Evolutionary conservation across 2,329 filamentous ascomycete genomes (phyloP).

Genomic region (Aspergillus chevalieri): DNA sequence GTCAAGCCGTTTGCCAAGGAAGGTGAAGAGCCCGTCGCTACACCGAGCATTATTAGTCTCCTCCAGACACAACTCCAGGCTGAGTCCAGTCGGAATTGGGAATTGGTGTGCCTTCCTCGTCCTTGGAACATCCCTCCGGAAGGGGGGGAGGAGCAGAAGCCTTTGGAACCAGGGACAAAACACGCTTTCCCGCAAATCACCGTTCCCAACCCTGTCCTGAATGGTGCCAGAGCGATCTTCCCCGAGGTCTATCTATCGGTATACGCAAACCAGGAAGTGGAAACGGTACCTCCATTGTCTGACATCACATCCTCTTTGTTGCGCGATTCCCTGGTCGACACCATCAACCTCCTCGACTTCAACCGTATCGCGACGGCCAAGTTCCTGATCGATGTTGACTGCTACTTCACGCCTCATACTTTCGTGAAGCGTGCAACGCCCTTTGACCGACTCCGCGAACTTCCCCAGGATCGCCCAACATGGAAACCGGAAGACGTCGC

Average conservation of each 20-base stretch:
- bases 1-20: conserved; percentile 74
- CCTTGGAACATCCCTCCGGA: conserved; percentile 42
- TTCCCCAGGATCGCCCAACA: conserved; percentile 59
- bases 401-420: conserved; percentile 81
- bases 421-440: conserved; percentile 91
- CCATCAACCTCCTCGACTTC: conserved; percentile 88
- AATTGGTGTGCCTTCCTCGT: conserved; percentile 58
- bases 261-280: conserved; percentile 77
- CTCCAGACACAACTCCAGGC: conserved; percentile 78
- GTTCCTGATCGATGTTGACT: conserved; percentile 88
- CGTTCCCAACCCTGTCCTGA: conserved; percentile 68
- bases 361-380: conserved; percentile 83
- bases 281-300: conserved; percentile 74
- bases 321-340: conserved; percentile 80
- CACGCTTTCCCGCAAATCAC: conserved; percentile 70
- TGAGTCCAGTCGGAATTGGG: conserved; percentile 70
- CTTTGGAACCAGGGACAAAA: conserved; percentile 57
- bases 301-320: conserved; percentile 76
- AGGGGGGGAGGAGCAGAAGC: conserved; percentile 47
- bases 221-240: conserved; percentile 71
- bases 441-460: conserved; percentile 75
- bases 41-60: conserved; percentile 69
- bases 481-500: conserved; percentile 98
- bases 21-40: conserved; percentile 55
- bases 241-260: conserved; percentile 93